Evolutionary conservation across 2,329 filamentous ascomycete species (phyloP), one percentile per base, ranked within the genome.

Genomic region (Aspergillus latus): DNA sequence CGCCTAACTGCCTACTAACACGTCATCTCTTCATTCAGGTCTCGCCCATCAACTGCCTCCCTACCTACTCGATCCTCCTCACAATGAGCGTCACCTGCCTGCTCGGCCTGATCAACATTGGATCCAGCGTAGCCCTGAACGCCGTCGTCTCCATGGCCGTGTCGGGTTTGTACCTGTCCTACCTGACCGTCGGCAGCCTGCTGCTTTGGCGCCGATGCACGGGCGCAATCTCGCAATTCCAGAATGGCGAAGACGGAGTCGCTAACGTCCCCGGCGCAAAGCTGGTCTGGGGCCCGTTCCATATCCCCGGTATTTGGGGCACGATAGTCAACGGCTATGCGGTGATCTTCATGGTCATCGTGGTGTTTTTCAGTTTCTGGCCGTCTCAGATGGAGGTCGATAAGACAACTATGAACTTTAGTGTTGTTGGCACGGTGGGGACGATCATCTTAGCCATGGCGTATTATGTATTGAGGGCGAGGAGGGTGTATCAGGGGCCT

Each of bases 301-400:
- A 63, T n/a, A 42, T 68, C 0, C 63, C 64, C 1, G 65, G 67
- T 0, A 59, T 67, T 13, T 73, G 61, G 48, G 79, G 80, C 0
- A 66, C 77, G 2, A 54, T 69, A 1, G 64, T 81, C 54, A 81
- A 82, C 53, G 46, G 68, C 5, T 77, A 72, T 55, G 76, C 77
- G 0, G 66, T 80, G 11, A 40, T 71, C 4, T 83, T 79, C 61
- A 71, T 79, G 15, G 62, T 72, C 1, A 72, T 79, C 43, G 72
- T 78, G 3, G 75, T 80, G 54, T 71, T 82, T 55, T 80, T 82
- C 61, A 72, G 72, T 44, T 80, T 80, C 59, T 82, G 80, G 66
- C 81, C 81, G 0, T 62, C 59, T 0, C 28, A 62, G 2, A 66
- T 73, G 36, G 59, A 67, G 1, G 74, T 78, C 1, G 74, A 68